phyloP scores from a whole-genome alignment of 73 alveolate genomes.

The Paramecium bursaria region DNA sequence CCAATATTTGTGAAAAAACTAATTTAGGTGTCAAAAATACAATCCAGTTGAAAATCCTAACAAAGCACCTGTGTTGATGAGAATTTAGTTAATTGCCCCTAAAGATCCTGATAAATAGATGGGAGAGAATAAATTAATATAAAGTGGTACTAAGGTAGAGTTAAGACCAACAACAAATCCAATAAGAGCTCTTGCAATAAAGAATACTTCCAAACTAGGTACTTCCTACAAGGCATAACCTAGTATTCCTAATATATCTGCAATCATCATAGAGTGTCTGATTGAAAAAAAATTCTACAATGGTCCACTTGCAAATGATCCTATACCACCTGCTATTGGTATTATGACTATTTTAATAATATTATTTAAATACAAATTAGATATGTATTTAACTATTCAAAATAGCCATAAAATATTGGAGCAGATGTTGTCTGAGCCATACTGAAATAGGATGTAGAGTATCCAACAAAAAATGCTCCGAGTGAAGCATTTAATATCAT shows the following conservation, averaged over 20 bases:
- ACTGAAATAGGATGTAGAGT: slow-evolving; percentile 36
- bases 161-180: slow-evolving; percentile 65
- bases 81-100: slow-evolving; percentile 20
- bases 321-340: slow-evolving; percentile 57
- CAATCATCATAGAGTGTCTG: slow-evolving; percentile 52
- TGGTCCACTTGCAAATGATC: slow-evolving; percentile 49
- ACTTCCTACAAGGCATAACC: background rate
- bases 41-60: slow-evolving; percentile 36
- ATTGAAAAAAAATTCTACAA: slow-evolving; percentile 2
- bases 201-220: slow-evolving; percentile 17
- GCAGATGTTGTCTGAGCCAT: too few species aligned
- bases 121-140: slow-evolving; percentile 66
- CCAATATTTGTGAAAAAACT: slow-evolving; percentile 7
- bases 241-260: slow-evolving; percentile 60
- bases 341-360: slow-evolving; percentile 28
- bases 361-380: too few species aligned
- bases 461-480: slow-evolving; percentile 65
- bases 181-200: slow-evolving; percentile 20
- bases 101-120: slow-evolving; percentile 47
- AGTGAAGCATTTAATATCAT: slow-evolving; percentile 52
- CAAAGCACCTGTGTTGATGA: slow-evolving; percentile 47
- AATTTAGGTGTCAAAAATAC: background rate
- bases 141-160: slow-evolving; percentile 59
- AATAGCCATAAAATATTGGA: too few species aligned
- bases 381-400: too few species aligned